These are phyloP conservation scores for Cucumis hystrix DNA, from an alignment of 306 rosid genomes.

Conservation along the genomic window DNA sequence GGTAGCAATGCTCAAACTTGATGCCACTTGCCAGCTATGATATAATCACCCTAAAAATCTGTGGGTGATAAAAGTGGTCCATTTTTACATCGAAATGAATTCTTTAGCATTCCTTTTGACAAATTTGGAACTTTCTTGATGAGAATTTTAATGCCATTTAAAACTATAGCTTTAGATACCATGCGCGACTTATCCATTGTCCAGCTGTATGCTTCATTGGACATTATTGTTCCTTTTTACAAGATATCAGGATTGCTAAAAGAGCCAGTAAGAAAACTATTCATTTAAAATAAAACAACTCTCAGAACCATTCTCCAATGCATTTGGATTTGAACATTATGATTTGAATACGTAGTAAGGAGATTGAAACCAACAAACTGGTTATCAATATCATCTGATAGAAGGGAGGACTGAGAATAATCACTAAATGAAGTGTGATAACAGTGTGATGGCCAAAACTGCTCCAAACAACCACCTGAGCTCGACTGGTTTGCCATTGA, in stretches of 20 bases:
- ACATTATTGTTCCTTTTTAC: neutral
- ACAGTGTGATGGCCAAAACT: conserved; percentile 22
- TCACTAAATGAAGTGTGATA: conserved; percentile 22
- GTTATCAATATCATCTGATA: neutral
- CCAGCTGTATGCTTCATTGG: conserved; percentile 4
- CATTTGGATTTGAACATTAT: neutral
- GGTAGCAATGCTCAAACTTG: conserved; percentile 8
- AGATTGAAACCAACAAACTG: neutral
- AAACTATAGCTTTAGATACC: neutral
- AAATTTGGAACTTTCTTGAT: neutral
- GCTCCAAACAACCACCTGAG: conserved; percentile 27
- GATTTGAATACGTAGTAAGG: neutral
- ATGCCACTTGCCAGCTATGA: conserved; percentile 15
- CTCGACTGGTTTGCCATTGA: conserved; percentile 17
- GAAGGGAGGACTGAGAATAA: neutral
- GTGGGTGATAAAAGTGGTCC: neutral
- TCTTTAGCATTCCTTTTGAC: neutral
- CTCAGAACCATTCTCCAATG: neutral
- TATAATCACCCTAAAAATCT: neutral
- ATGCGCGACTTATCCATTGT: neutral
- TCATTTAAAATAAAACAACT: neutral
- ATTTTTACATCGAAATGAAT: neutral
- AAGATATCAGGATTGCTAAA: neutral
- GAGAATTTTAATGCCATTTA: neutral
- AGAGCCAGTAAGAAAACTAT: neutral